These are phyloP conservation scores for Apiospora rasikravindrae DNA, from an alignment of 2,329 filamentous ascomycete species.

Conservation along the genomic window DNA sequence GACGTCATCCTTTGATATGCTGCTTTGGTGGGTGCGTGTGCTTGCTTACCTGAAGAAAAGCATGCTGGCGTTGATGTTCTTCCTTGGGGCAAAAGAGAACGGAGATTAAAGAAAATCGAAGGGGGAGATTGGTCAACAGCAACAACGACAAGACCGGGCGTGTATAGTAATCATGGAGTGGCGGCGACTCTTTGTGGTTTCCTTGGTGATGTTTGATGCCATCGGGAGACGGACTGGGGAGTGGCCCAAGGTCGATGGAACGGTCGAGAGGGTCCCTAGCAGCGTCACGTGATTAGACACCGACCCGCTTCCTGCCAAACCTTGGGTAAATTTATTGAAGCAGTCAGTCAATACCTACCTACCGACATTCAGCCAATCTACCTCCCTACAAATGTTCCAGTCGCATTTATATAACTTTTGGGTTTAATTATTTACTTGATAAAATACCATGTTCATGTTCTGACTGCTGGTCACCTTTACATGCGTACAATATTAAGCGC, in stretches of 20 bases:
- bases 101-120: not conserved
- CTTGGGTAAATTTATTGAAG: too few species aligned
- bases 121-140: not conserved
- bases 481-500: too few species aligned
- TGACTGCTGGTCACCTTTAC: too few species aligned
- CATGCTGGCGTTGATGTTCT: slow-evolving; percentile 24
- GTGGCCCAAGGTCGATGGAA: not conserved
- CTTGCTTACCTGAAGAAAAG: slow-evolving; percentile 35
- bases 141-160: not conserved
- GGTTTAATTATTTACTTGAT: too few species aligned
- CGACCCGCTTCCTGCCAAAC: not conserved
- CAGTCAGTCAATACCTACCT: too few species aligned
- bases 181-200: not conserved
- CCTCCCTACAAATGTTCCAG: too few species aligned
- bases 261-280: not conserved
- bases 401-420: too few species aligned
- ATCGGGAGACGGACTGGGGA: slow-evolving; percentile 5
- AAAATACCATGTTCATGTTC: too few species aligned
- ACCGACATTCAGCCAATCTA: too few species aligned
- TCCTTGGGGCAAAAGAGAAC: slow-evolving; percentile 20
- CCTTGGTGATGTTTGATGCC: slow-evolving; percentile 7
- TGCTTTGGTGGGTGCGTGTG: not conserved
- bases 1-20: not conserved
- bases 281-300: not conserved
- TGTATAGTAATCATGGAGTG: not conserved